phyloP scores from a whole-genome alignment of 2,329 filamentous ascomycete genomes.

The Trichoderma asperellum region DNA sequence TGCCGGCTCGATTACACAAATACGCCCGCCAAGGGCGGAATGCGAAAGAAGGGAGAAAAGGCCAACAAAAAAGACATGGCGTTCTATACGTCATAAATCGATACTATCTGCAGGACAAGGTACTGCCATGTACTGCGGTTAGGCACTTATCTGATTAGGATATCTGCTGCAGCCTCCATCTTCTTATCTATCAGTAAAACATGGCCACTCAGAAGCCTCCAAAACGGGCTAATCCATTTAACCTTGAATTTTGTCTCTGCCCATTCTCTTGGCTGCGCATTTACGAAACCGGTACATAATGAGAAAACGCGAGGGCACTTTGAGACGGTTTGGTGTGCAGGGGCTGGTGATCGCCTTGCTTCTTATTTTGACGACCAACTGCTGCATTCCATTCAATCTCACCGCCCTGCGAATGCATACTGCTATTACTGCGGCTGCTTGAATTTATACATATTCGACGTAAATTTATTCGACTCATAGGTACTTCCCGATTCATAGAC shows the following conservation, averaged over 20 bases:
- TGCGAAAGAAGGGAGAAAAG: neutral
- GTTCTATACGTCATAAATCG: slow-evolving; percentile 5
- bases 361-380: neutral
- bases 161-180: neutral
- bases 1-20: neutral
- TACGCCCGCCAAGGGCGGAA: neutral
- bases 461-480: neutral
- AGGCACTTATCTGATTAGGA: neutral
- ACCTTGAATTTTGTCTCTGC: slow-evolving; percentile 24
- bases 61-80: neutral
- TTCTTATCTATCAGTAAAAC: neutral
- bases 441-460: neutral
- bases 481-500: neutral
- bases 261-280: neutral
- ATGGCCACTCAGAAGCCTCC: slow-evolving; percentile 13
- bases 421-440: neutral
- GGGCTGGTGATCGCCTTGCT: neutral
- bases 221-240: slow-evolving; percentile 17
- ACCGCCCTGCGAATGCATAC: neutral
- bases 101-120: neutral
- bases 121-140: too few relatives aligned
- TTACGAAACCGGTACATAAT: slow-evolving; percentile 1
- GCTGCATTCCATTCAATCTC: neutral
- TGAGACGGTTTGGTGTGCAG: neutral
- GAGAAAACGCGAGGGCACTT: neutral